A percentile compares a stretch with the other conserved stretches of the same genome.
phyloP scores from a whole-genome alignment of 2,329 filamentous ascomycete species.

The Cladosporium sp. region DNA sequence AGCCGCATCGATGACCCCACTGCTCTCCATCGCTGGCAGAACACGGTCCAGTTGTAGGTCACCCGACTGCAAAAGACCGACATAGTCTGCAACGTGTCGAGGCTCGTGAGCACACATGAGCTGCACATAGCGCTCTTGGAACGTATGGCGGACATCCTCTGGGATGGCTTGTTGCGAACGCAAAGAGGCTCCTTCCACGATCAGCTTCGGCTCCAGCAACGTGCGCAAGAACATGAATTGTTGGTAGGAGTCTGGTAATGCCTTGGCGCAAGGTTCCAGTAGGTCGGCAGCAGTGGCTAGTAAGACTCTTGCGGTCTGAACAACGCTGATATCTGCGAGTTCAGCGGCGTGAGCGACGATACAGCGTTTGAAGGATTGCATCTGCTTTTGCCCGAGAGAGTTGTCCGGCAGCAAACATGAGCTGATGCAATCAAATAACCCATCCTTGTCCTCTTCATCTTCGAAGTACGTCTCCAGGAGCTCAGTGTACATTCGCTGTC shows the following conservation, averaged over 20 bases:
- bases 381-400: conserved; percentile 64
- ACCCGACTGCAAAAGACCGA: conserved; percentile 69
- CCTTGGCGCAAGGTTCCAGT: conserved; percentile 62
- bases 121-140: conserved; percentile 81
- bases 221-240: conserved; percentile 75
- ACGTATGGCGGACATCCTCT: conserved; percentile 38
- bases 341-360: conserved; percentile 62
- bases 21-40: conserved; percentile 82
- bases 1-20: conserved; percentile 86
- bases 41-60: conserved; percentile 76
- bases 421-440: conserved; percentile 73
- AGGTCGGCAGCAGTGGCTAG: conserved; percentile 59
- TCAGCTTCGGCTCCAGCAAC: conserved; percentile 61
- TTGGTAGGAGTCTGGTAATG: conserved; percentile 56
- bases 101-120: conserved; percentile 87
- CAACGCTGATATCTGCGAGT: conserved; percentile 64
- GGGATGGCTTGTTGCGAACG: conserved; percentile 7
- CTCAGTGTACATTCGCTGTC: conserved; percentile 73
- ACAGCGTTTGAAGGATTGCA: conserved; percentile 64
- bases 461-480: conserved; percentile 80
- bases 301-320: conserved; percentile 62
- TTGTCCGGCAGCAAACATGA: conserved; percentile 67
- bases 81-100: conserved; percentile 77
- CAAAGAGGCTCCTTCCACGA: conserved; percentile 31
- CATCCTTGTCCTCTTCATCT: conserved; percentile 70